These are phyloP conservation scores for Dactylellina drechsleri DNA, from an alignment of 2,329 filamentous ascomycete genomes.

Conservation along the genomic window DNA sequence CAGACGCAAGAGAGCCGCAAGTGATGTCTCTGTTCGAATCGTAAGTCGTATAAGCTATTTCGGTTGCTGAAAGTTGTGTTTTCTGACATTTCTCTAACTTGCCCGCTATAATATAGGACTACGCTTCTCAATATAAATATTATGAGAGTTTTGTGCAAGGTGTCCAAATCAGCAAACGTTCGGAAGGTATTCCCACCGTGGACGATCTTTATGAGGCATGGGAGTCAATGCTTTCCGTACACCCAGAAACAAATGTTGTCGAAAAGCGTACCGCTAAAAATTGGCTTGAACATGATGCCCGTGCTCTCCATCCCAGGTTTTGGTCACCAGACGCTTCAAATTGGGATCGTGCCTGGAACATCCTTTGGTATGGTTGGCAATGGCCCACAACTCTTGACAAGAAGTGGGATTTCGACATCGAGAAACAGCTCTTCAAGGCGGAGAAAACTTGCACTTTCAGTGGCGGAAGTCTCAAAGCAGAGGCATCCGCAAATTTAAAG, in stretches of 20 bases:
- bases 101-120: slow-evolving; percentile 28
- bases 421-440: slow-evolving; percentile 33
- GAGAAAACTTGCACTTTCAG: slow-evolving; percentile 48
- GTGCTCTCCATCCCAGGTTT: slow-evolving; percentile 40
- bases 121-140: slow-evolving; percentile 38
- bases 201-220: slow-evolving; percentile 36
- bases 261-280: slow-evolving; percentile 41
- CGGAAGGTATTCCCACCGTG: slow-evolving; percentile 24
- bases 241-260: slow-evolving; percentile 36
- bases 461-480: slow-evolving; percentile 39
- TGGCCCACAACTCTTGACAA: slow-evolving; percentile 13
- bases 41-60: slow-evolving; percentile 26
- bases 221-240: slow-evolving; percentile 34
- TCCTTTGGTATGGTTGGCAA: slow-evolving; percentile 20
- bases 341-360: slow-evolving; percentile 28
- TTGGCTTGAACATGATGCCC: slow-evolving; percentile 38
- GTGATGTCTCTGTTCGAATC: slow-evolving; percentile 45
- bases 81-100: slow-evolving; percentile 15
- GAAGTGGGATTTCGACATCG: slow-evolving; percentile 39
- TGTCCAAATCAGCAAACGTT: slow-evolving; percentile 22
- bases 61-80: slow-evolving; percentile 7
- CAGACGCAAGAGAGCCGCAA: slow-evolving; percentile 40
- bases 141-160: slow-evolving; percentile 28
- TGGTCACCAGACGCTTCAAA: slow-evolving; percentile 9
- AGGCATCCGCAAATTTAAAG: slow-evolving; percentile 26